Percentiles rank a stretch among this genome's conserved stretches.
These are phyloP conservation scores for Citropsis articulata DNA, from an alignment of 345 rosid genomes.

Conservation along the genomic window DNA sequence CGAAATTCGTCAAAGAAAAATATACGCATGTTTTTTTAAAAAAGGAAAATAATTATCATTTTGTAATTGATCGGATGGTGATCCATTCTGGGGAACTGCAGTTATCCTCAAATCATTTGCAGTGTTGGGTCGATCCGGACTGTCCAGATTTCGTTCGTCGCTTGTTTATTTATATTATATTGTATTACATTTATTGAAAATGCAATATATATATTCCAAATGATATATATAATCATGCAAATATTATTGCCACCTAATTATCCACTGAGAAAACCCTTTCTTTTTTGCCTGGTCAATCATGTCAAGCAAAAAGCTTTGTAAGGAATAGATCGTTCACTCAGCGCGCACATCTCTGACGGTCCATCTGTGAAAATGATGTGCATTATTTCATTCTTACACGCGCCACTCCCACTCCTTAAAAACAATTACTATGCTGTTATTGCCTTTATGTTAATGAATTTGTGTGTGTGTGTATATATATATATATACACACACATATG, in stretches of 20 bases:
- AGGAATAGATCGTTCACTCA: slow-evolving; percentile 35
- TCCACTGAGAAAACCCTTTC: slow-evolving; percentile 44
- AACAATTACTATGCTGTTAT: not conserved
- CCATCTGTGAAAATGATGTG: slow-evolving; percentile 21
- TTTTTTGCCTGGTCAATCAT: slow-evolving; percentile 46
- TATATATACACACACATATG: no score
- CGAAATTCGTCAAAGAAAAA: slow-evolving; percentile 24
- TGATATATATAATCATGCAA: slow-evolving; percentile 35
- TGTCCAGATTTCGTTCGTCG: slow-evolving; percentile 19
- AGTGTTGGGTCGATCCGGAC: slow-evolving; percentile 44
- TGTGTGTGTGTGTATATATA: not conserved
- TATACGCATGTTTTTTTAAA: not conserved
- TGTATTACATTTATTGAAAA: not conserved
- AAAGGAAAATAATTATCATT: not conserved
- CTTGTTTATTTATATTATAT: not conserved
- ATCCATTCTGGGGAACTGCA: slow-evolving; percentile 36
- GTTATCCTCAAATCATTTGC: slow-evolving; percentile 37
- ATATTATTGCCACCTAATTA: slow-evolving; percentile 69
- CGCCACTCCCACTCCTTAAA: not conserved
- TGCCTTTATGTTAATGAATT: not conserved
- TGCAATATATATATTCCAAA: not conserved
- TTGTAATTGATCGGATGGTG: slow-evolving; percentile 25
- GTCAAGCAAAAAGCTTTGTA: slow-evolving; percentile 54
- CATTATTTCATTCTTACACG: slow-evolving; percentile 7
- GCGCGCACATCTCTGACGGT: slow-evolving; percentile 31